Percentiles rank a stretch among this genome's conserved stretches.
Evolutionary conservation across 306 rosid genomes (phyloP).

Genomic region (Argentina anserina): DNA sequence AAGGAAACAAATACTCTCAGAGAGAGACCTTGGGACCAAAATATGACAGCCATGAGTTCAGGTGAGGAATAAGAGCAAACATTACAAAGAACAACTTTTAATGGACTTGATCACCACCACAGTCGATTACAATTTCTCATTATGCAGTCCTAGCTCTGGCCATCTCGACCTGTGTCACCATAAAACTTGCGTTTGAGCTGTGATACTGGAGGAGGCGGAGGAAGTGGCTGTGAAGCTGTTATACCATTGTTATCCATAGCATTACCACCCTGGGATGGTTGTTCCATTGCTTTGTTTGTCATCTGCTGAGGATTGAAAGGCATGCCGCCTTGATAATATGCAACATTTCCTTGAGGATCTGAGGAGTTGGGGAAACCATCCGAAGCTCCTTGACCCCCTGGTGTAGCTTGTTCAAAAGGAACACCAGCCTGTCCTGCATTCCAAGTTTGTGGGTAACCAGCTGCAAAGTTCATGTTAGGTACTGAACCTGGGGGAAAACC

Average conservation of each 20-base stretch:
- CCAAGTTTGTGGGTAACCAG: constrained; percentile 70
- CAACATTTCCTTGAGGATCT: constrained; percentile 41
- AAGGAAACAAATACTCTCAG: background rate
- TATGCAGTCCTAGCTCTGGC: constrained; percentile 64
- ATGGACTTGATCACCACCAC: constrained; percentile 56
- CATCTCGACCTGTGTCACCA: constrained; percentile 61
- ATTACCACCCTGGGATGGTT: constrained; percentile 46
- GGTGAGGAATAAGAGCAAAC: background rate
- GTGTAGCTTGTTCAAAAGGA: constrained; percentile 47
- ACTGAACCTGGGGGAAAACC: constrained; percentile 67
- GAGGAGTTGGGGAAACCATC: constrained; percentile 35
- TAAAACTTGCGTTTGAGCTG: constrained; percentile 56
- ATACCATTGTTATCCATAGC: constrained; percentile 64
- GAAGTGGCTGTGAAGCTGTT: constrained; percentile 61
- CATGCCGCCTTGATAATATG: constrained; percentile 39
- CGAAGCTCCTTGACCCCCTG: constrained; percentile 30
- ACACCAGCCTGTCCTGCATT: constrained; percentile 51
- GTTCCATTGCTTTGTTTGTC: constrained; percentile 37
- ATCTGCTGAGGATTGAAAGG: constrained; percentile 25
- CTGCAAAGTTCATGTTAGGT: constrained; percentile 48
- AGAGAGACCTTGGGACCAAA: background rate
- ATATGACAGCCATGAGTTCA: constrained; percentile 10
- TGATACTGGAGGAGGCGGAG: constrained; percentile 60
- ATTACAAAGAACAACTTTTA: background rate
- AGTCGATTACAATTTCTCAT: constrained; percentile 32